Base-by-base conservation (phyloP, 1,139 yeast species). In the Yamadazyma dendronema region DNA sequence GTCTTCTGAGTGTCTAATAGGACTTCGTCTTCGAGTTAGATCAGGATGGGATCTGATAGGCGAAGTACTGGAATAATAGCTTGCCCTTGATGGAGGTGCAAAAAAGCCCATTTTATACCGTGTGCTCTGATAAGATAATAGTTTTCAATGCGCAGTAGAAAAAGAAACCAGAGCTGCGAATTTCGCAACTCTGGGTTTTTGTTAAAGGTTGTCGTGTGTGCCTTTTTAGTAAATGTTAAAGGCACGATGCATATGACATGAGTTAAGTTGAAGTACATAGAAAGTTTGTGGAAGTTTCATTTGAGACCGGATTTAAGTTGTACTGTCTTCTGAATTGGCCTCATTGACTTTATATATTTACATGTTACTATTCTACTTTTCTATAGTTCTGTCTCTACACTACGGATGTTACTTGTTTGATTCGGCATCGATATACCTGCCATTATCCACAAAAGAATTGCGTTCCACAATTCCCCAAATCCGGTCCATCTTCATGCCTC, bases 401-500 rank as follows among this genome's bases (percentile, higher is more conserved):
- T n/a, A n/a, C n/a, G n/a, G n/a, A n/a, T n/a, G n/a, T n/a, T n/a
- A n/a, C n/a, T n/a, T n/a, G n/a, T n/a, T n/a, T n/a, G n/a, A n/a
- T n/a, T n/a, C n/a, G n/a, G 17, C 12, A 5, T 46, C 49, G 35
- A 67, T 56, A 37, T 54, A 65, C 42, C 95, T 67, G 4, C 94
- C 94, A 44, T 81, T 82, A 50, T 84, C 74, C 4, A 82, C 66
- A 0, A 83, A 85, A 33, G 79, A 67, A 45, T 81, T 79, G 37
- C 65, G 66, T 56, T 86, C 95, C 4, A 84, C 77, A 13, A 84
- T 74, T 2, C 92, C 89, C 92, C 95, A 82, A 4, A 86, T 56
- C 38, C 95, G 65, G 50, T 86, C 95, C 95, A 86, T 86, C 47
- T 79, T 79, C 53, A 84, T 64, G 1, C 95, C 95, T 3, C 95